Conservation (phyloP, 2,329 filamentous ascomycete species). For the Talaromyces marneffei region DNA sequence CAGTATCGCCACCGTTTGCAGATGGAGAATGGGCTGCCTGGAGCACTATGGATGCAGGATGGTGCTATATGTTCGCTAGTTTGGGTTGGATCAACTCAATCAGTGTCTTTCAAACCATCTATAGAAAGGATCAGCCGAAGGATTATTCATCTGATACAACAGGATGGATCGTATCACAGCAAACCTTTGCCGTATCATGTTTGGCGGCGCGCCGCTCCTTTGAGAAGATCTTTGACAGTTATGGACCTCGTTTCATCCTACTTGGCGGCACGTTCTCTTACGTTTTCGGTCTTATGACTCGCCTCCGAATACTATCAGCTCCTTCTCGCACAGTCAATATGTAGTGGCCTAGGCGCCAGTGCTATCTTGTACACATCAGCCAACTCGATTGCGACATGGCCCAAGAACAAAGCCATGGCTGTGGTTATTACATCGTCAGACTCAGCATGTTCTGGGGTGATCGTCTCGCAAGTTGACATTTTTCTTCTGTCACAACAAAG, state of each 20-base stretch:
- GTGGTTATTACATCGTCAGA: conserved; percentile 15
- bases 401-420: conserved; percentile 1
- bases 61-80: conserved; percentile 21
- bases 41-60: conserved; percentile 21
- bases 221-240: conserved; percentile 51
- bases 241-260: conserved; percentile 44
- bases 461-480: conserved; percentile 38
- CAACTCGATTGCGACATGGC: conserved; percentile 48
- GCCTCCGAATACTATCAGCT: conserved; percentile 48
- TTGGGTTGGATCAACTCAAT: conserved; percentile 49
- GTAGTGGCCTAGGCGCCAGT: conserved; percentile 50
- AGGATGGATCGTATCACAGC: conserved; percentile 49
- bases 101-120: conserved; percentile 50
- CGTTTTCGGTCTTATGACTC: conserved; percentile 49
- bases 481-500: not conserved
- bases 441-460: conserved; percentile 52
- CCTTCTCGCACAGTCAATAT: conserved; percentile 48
- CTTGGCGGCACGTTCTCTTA: conserved; percentile 41
- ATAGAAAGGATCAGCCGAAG: conserved; percentile 39
- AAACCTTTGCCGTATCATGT: conserved; percentile 48
- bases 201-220: conserved; percentile 48
- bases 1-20: conserved; percentile 10
- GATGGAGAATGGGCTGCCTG: conserved; percentile 24
- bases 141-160: conserved; percentile 42
- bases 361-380: conserved; percentile 43